A percentile compares a stretch with the other conserved stretches of the same genome.
Conservation (phyloP, 345 rosid genomes). For the Eucalyptus tenuipes region DNA sequence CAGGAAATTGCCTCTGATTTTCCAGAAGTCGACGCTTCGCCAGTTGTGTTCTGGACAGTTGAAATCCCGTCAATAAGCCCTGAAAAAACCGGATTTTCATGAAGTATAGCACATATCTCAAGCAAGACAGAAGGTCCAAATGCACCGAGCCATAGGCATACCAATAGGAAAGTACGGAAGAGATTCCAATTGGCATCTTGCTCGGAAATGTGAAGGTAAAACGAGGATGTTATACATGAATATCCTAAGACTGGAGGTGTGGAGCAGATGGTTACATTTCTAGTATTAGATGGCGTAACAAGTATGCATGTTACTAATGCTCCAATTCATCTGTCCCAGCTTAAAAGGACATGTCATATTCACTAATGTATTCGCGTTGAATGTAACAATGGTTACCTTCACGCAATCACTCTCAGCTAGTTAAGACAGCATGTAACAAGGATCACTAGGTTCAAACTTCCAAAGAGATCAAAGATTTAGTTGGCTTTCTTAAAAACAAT, state of each 20-base stretch:
- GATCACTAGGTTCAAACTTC: neutral
- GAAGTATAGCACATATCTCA: neutral
- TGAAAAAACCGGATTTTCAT: neutral
- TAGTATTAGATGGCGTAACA: neutral
- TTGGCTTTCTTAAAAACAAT: neutral
- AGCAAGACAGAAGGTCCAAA: neutral
- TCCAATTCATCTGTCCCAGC: neutral
- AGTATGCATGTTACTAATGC: neutral
- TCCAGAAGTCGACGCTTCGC: constrained; percentile 13
- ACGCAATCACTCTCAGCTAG: neutral
- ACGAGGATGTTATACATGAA: neutral
- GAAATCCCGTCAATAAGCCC: neutral
- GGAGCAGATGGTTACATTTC: neutral
- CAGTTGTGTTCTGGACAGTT: neutral
- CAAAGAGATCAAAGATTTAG: neutral
- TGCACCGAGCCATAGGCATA: neutral
- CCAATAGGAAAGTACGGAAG: neutral
- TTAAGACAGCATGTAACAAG: neutral
- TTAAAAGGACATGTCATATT: neutral
- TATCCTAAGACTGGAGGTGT: neutral
- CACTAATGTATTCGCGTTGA: neutral
- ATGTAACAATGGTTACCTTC: neutral
- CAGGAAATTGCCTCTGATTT: constrained; percentile 1
- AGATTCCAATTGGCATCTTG: neutral
- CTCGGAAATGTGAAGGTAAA: neutral